These are phyloP conservation scores for Pichia exigua DNA, from an alignment of 805 yeast genomes.

Conservation along the genomic window DNA sequence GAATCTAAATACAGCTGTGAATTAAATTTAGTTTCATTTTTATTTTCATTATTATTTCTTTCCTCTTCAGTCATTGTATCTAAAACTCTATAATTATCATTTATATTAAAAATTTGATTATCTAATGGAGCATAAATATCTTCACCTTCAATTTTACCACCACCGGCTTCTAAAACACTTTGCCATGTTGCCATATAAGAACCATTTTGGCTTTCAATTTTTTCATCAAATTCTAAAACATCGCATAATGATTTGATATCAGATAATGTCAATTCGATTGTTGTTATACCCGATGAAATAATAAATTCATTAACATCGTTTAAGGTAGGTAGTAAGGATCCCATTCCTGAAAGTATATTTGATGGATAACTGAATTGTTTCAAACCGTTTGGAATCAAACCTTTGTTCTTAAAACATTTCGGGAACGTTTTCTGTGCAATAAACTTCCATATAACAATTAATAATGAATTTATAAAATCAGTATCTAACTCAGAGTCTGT, in stretches of 20 bases:
- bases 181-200: conserved; percentile 80
- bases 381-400: conserved; percentile 15
- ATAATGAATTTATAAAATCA: conserved; percentile 79
- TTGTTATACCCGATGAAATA: conserved; percentile 60
- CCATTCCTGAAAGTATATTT: conserved; percentile 13
- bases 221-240: conserved; percentile 81
- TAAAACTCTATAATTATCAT: conserved; percentile 27
- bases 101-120: conserved; percentile 23
- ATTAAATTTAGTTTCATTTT: conserved; percentile 3
- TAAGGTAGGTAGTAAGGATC: conserved; percentile 56
- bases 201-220: conserved; percentile 59
- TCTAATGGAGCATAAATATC: conserved; percentile 25
- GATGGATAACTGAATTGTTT: conserved; percentile 24
- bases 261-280: conserved; percentile 64
- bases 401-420: conserved; percentile 45
- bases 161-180: conserved; percentile 65
- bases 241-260: conserved; percentile 83
- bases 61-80: conserved; percentile 15
- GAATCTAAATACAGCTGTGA: conserved; percentile 23
- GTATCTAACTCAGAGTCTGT: conserved; percentile 92
- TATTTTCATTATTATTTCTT: conserved; percentile 11
- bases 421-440: conserved; percentile 75
- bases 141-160: conserved; percentile 28
- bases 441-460: conserved; percentile 83
- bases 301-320: conserved; percentile 72